phyloP scores from a whole-genome alignment of 352 stramenopile genomes.

The Globisporangium heterothallicum region DNA sequence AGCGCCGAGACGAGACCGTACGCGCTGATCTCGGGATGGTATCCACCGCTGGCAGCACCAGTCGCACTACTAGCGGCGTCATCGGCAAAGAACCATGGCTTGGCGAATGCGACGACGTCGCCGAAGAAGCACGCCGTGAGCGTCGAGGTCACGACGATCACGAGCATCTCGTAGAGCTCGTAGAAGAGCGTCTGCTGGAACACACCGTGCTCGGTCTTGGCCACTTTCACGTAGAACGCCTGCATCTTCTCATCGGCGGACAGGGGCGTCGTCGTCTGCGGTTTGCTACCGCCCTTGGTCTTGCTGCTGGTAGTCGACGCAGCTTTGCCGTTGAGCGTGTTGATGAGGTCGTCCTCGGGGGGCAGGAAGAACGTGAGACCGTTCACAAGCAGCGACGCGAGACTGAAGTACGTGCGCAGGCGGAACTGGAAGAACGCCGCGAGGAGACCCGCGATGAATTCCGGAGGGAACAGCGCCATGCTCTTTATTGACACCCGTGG shows the following conservation, averaged over 20 bases:
- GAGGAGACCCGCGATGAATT: slow-evolving; percentile 68
- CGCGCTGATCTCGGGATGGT: slow-evolving; percentile 43
- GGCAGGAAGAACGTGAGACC: slow-evolving; percentile 73
- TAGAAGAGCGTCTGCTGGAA: slow-evolving; percentile 77
- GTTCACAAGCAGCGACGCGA: slow-evolving; percentile 52
- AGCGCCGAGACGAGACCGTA: slow-evolving; percentile 64
- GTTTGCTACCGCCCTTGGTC: slow-evolving; percentile 17
- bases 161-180: slow-evolving; percentile 80
- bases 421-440: slow-evolving; percentile 67
- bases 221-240: slow-evolving; percentile 64
- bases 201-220: slow-evolving; percentile 54
- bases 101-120: slow-evolving; percentile 33
- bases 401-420: slow-evolving; percentile 50
- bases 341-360: slow-evolving; percentile 65
- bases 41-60: background rate
- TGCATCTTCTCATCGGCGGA: slow-evolving; percentile 62
- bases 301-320: slow-evolving; percentile 16
- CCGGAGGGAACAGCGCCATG: slow-evolving; percentile 72
- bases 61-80: slow-evolving; percentile 2
- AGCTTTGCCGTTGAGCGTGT: slow-evolving; percentile 50
- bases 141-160: slow-evolving; percentile 58
- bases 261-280: slow-evolving; percentile 19
- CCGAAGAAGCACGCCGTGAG: slow-evolving; percentile 38
- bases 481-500: background rate
- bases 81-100: slow-evolving; percentile 16